Percentiles rank a stretch among this genome's conserved stretches.
Conservation (phyloP, 1,284 basidiomycete species). For the Ceratobasidium sp. region DNA sequence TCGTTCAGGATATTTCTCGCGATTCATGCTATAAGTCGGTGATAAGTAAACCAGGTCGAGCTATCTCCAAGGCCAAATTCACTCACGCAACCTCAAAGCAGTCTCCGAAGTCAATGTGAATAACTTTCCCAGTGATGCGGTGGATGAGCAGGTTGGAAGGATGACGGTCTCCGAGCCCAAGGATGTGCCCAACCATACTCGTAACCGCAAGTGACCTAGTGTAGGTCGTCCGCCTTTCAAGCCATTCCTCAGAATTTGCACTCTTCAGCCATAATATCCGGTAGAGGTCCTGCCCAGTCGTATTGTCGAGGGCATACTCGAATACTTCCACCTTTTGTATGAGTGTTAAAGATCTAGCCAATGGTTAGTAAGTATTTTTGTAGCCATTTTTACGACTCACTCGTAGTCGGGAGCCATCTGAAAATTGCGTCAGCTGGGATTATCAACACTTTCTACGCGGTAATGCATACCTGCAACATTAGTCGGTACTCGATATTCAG, state of each 20-base stretch:
- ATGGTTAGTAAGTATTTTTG: not conserved
- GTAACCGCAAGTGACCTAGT: conserved; percentile 95
- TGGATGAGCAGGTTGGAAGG: conserved; percentile 96
- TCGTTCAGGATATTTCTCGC: conserved; percentile 99
- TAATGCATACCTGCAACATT: conserved; percentile 69
- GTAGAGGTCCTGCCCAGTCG: conserved; percentile 97
- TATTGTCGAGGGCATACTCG: conserved; percentile 98
- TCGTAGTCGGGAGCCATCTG: conserved; percentile 99
- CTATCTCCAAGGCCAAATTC: not conserved
- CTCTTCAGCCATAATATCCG: conserved; percentile 97
- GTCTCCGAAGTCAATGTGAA: conserved; percentile 97
- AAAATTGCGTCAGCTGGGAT: not conserved
- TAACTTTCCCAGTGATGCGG: conserved; percentile 91
- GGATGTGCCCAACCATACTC: conserved; percentile 97
- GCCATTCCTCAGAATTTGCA: conserved; percentile 95
- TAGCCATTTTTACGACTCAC: not conserved
- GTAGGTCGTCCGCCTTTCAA: conserved; percentile 95
- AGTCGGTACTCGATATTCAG: conserved; percentile 98
- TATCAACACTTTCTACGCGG: not conserved
- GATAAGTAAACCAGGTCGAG: not conserved
- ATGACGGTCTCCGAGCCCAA: conserved; percentile 97
- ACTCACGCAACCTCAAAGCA: conserved; percentile 85
- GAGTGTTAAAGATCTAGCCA: conserved; percentile 75
- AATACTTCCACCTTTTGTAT: conserved; percentile 99
- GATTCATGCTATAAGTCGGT: conserved; percentile 67